Base-by-base conservation (phyloP, 805 yeast species). In the Metschnikowia chrysomelidarum region DNA sequence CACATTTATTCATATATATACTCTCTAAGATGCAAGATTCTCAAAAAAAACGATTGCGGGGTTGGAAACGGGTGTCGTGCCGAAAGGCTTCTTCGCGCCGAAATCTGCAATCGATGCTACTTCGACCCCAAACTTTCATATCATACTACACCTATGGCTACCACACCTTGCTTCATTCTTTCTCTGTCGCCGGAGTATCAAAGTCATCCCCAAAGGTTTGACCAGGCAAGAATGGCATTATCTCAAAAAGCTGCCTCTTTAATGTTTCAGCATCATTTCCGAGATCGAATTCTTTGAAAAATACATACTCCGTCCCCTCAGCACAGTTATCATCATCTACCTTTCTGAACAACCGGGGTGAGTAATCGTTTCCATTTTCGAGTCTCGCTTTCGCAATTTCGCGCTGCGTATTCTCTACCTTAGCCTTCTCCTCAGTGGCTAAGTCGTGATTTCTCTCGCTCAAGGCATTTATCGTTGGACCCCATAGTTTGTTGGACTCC, bases 351-450 rank as follows among this genome's bases (percentile, higher is more conserved):
- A 87, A 61, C 53, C 80, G 79, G 15, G 97, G 96, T 47, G 76
- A 78, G 59, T 85, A 88, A 47, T 80, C 88, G 1, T 75, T 80
- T 10, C 91, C 94, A 31, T 81, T 83, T 46, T 83, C 95, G 13
- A 65, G 61, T 49, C 98, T 75, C 50, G 78, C 72, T 57, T 80
- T 82, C 11, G 95, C 87, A 26, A 69, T 62, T 13, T 63, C 62
- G 56, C 98, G 76, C 64, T 93, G 98, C n/a, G 71, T 71, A 42
- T 87, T 84, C 62, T 93, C 98, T 36, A 93, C 87, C 48, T 77
- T 75, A 54, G 69, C 83, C 62, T 93, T 93, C 55, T 88, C 96
- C 19, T 80, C 83, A 0, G 98, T 93, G 1, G 98, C 98, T 3
- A 69, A 64, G 12, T 68, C 72, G 59, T 93, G 98, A 56, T 93